Conservation (phyloP, 345 rosid species). For the Nephelium lappaceum region DNA sequence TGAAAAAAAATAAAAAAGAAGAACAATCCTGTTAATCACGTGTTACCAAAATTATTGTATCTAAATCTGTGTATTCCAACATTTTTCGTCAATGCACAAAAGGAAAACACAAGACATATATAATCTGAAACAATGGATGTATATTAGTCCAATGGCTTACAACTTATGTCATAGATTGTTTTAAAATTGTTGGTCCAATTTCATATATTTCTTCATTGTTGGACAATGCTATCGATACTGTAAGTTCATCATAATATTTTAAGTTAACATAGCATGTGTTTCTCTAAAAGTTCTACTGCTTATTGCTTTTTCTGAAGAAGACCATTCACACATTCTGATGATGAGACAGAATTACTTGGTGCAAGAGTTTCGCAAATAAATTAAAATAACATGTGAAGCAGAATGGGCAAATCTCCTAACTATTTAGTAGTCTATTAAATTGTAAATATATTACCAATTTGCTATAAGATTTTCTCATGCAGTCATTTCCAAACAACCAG, state of each 20-base stretch:
- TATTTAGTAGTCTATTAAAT: background rate
- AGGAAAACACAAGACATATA: background rate
- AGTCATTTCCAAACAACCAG: constrained; percentile 35
- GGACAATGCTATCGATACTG: background rate
- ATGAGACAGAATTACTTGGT: background rate
- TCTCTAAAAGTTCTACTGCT: background rate
- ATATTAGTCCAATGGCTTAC: background rate
- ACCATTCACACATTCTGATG: background rate
- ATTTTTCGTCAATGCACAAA: background rate
- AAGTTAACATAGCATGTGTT: background rate
- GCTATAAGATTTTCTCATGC: constrained; percentile 5
- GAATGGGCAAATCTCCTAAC: background rate
- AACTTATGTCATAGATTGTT: background rate
- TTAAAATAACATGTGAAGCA: background rate
- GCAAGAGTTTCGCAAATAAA: background rate
- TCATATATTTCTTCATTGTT: background rate
- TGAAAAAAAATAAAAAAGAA: background rate
- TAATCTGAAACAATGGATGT: background rate
- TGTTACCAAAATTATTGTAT: background rate
- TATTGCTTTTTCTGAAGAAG: background rate
- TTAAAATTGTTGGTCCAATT: background rate
- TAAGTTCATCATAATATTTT: background rate
- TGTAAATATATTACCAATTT: constrained; percentile 26
- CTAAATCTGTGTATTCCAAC: background rate
- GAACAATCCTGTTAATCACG: background rate